Conservation (phyloP, 2,329 filamentous ascomycete species). For the Ceratocystiopsis brevicomis region DNA sequence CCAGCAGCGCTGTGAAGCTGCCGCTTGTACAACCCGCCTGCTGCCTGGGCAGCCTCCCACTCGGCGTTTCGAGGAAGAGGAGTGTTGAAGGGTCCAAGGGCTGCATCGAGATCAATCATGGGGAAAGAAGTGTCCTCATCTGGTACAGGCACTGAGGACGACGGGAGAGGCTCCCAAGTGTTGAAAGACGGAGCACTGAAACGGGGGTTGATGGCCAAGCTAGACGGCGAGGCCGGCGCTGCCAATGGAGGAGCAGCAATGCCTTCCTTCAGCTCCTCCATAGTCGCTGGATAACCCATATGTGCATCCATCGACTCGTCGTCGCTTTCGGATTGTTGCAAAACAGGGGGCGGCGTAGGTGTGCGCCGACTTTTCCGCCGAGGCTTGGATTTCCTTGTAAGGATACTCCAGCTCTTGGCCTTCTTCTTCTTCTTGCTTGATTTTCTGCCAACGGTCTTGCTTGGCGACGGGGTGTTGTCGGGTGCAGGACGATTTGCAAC, state of each 20-base stretch:
- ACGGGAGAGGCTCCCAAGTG: constrained; percentile 19
- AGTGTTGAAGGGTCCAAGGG: constrained; percentile 80
- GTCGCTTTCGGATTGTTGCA: constrained; percentile 14
- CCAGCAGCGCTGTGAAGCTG: constrained; percentile 60
- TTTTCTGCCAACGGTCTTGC: constrained; percentile 15
- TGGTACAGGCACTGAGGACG: constrained; percentile 13
- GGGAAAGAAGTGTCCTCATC: constrained; percentile 52
- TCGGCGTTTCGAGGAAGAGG: constrained; percentile 43
- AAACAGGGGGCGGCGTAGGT: constrained; percentile 26
- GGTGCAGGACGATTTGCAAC: too few species aligned
- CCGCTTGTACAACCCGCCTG: constrained; percentile 38
- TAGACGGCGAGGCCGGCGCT: constrained; percentile 23
- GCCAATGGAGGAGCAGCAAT: constrained; percentile 14
- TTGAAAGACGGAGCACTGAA: constrained; percentile 4
- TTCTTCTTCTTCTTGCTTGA: constrained; percentile 44
- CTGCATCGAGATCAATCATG: constrained; percentile 87
- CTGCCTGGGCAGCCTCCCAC: constrained; percentile 47
- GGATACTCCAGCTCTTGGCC: constrained; percentile 53
- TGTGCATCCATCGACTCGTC: constrained; percentile 13
- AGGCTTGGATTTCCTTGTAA: constrained; percentile 41
- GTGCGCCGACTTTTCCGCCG: constrained; percentile 25
- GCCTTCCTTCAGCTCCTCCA: constrained; percentile 5
- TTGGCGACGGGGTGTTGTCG: constrained; percentile 6
- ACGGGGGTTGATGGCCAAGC: constrained; percentile 12
- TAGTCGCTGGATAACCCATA: constrained; percentile 13